phyloP scores from a whole-genome alignment of 2,329 filamentous ascomycete species.

The Sclerotinia borealis region DNA sequence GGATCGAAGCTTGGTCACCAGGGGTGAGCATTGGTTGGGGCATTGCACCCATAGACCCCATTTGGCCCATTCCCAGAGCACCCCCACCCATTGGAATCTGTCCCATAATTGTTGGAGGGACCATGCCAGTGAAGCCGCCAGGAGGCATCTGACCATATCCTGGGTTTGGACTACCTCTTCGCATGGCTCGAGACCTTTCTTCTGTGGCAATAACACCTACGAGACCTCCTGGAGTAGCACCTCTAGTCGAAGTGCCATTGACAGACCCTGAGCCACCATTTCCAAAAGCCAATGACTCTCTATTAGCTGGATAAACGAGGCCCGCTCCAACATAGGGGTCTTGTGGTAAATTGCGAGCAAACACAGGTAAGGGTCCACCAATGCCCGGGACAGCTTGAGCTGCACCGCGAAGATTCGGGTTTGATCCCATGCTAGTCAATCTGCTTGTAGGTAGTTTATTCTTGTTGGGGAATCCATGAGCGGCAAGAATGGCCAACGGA shows the following conservation, averaged over 20 bases:
- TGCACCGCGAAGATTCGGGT: slow-evolving; percentile 61
- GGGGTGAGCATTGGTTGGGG: slow-evolving; percentile 38
- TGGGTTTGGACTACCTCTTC: slow-evolving; percentile 70
- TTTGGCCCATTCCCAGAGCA: slow-evolving; percentile 28
- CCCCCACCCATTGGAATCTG: slow-evolving; percentile 18
- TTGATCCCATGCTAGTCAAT: slow-evolving; percentile 50
- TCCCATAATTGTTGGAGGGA: slow-evolving; percentile 11
- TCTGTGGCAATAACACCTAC: slow-evolving; percentile 85
- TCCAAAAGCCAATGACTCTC: slow-evolving; percentile 69
- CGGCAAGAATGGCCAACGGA: slow-evolving; percentile 77
- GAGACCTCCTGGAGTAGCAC: slow-evolving; percentile 65
- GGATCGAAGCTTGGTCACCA: slow-evolving; percentile 67
- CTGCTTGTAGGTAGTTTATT: slow-evolving; percentile 64
- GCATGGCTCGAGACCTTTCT: slow-evolving; percentile 70
- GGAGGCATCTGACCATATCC: slow-evolving; percentile 36
- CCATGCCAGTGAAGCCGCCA: slow-evolving; percentile 30
- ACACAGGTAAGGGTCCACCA: slow-evolving; percentile 57
- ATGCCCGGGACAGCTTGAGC: slow-evolving; percentile 51
- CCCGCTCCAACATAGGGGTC: slow-evolving; percentile 81
- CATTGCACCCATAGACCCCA: slow-evolving; percentile 31
- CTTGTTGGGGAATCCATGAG: slow-evolving; percentile 80
- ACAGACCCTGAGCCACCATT: slow-evolving; percentile 44
- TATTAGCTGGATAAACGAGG: slow-evolving; percentile 62
- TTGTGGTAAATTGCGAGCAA: slow-evolving; percentile 73
- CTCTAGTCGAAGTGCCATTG: slow-evolving; percentile 31